These are phyloP conservation scores for Coccomyxa subellipsoidea DNA, from an alignment of 163 green algal species.

Conservation along the genomic window DNA sequence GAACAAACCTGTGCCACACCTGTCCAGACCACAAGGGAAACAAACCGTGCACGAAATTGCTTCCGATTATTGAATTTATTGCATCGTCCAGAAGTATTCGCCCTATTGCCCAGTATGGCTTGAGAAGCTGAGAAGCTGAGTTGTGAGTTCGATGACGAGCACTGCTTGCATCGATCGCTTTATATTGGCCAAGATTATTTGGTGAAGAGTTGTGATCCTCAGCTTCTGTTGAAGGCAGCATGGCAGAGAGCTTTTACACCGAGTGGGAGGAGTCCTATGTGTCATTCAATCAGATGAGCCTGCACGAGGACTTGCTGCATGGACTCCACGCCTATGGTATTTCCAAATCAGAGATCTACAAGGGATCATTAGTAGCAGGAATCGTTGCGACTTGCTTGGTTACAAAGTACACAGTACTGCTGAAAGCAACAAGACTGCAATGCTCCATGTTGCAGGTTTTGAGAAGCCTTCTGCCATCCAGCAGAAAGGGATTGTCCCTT, in stretches of 20 bases:
- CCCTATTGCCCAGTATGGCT: slow-evolving; percentile 53
- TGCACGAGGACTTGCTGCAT: slow-evolving; percentile 98
- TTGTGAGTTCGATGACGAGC: slow-evolving; percentile 61
- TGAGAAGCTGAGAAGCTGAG: slow-evolving; percentile 42
- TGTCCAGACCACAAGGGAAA: no score
- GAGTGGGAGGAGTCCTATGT: slow-evolving; percentile 98
- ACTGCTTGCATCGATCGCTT: not conserved
- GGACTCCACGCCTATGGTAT: slow-evolving; percentile 99
- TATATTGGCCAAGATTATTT: not conserved
- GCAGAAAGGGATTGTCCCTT: slow-evolving; percentile 99
- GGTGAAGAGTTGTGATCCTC: not conserved
- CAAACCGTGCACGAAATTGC: no score
- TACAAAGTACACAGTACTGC: no score
- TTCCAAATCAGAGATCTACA: no score
- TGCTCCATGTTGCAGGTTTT: slow-evolving; percentile 90
- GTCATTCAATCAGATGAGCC: slow-evolving; percentile 96
- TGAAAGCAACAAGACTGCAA: no score
- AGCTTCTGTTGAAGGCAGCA: not conserved
- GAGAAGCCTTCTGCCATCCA: slow-evolving; percentile 99
- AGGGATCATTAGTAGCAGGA: no score
- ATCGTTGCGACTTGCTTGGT: no score
- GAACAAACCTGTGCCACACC: no score
- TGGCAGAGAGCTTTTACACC: slow-evolving; percentile 78
- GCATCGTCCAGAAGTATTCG: not conserved
- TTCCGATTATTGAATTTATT: no score